These are phyloP conservation scores for Raffaelea arxii DNA, from an alignment of 2,329 filamentous ascomycete species.

Conservation along the genomic window DNA sequence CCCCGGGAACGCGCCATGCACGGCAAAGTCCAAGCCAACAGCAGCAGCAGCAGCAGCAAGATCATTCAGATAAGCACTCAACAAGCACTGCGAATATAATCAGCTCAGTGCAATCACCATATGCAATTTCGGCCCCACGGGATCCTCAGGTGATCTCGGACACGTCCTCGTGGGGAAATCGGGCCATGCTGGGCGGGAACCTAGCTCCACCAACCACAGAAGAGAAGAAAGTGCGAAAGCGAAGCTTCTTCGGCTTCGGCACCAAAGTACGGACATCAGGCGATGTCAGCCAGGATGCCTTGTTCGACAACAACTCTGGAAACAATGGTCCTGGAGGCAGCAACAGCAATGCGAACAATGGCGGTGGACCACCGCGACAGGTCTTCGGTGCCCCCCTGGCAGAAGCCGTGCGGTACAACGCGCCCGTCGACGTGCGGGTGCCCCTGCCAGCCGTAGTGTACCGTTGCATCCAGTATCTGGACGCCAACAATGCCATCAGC, in stretches of 20 bases:
- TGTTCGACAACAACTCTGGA: constrained; percentile 36
- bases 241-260: constrained; percentile 64
- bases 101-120: constrained; percentile 30
- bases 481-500: constrained; percentile 65
- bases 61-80: no score
- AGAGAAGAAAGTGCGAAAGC: constrained; percentile 75
- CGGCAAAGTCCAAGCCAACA: constrained; percentile 19
- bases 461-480: constrained; percentile 87
- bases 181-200: constrained; percentile 23
- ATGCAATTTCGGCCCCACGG: constrained; percentile 72
- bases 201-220: constrained; percentile 41
- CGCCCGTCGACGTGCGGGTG: constrained; percentile 61
- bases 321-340: constrained; percentile 28
- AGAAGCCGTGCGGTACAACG: constrained; percentile 76
- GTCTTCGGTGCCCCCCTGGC: constrained; percentile 79
- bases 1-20: constrained; percentile 3
- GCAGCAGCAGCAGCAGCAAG: constrained; percentile 21
- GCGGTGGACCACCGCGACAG: constrained; percentile 46
- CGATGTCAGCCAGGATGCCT: constrained; percentile 43
- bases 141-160: constrained; percentile 81
- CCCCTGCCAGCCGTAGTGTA: constrained; percentile 88
- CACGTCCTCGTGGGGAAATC: constrained; percentile 63
- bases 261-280: constrained; percentile 49
- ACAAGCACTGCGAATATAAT: no score
- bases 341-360: constrained; percentile 21